phyloP scores from a whole-genome alignment of 306 rosid genomes.

The Prunus armeniaca region DNA sequence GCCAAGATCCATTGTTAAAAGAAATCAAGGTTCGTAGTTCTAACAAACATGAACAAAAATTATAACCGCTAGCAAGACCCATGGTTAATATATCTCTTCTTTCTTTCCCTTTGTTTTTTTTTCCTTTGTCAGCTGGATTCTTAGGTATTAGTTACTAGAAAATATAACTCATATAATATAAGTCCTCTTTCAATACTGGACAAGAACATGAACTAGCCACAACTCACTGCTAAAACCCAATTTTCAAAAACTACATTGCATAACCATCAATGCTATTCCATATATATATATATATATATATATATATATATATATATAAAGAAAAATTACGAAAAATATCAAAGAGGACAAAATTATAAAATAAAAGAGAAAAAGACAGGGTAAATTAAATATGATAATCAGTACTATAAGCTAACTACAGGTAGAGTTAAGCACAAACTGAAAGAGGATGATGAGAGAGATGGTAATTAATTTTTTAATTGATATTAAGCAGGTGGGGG shows the following conservation, averaged over 20 bases:
- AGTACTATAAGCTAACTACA: background rate
- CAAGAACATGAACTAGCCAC: background rate
- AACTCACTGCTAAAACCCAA: background rate
- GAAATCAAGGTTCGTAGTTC: too few relatives aligned
- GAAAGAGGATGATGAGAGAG: background rate
- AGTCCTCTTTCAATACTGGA: background rate
- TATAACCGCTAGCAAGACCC: too few relatives aligned
- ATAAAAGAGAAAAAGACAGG: background rate
- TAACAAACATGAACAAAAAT: too few relatives aligned
- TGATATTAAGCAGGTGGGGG: conserved; percentile 9
- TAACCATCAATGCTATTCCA: background rate
- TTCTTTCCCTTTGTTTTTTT: too few relatives aligned
- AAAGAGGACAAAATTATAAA: background rate
- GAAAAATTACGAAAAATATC: background rate
- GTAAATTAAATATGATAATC: background rate
- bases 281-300: background rate
- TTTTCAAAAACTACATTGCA: conserved; percentile 1
- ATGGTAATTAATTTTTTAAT: background rate
- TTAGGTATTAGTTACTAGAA: too few relatives aligned
- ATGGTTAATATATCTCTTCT: too few relatives aligned
- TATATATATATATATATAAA: background rate
- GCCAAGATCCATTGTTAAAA: too few relatives aligned
- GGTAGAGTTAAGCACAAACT: background rate
- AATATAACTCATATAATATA: too few relatives aligned
- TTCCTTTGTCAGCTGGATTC: too few relatives aligned